Conservation (phyloP, 148 eudicot genomes). For the Rhododendron ovatum region DNA sequence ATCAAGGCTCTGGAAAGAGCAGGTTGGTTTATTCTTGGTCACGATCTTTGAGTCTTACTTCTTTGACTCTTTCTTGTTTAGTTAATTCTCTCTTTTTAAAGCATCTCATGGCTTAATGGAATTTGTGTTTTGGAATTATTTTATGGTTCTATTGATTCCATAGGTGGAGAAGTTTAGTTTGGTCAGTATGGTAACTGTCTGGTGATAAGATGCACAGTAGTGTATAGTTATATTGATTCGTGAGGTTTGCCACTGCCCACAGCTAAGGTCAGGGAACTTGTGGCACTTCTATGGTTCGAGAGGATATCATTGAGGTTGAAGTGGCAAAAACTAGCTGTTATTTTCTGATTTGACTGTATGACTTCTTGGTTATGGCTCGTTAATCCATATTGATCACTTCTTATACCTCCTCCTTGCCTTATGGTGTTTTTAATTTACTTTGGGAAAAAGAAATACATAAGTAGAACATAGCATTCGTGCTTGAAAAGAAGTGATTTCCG, state of each 20-base stretch:
- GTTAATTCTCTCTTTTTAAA: neutral
- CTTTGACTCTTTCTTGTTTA: neutral
- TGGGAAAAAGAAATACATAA: neutral
- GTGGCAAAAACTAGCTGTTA: neutral
- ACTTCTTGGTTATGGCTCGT: neutral
- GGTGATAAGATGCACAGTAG: neutral
- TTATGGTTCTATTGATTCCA: neutral
- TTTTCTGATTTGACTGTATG: neutral
- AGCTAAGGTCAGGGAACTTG: too few relatives aligned
- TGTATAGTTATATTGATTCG: too few relatives aligned
- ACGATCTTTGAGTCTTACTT: neutral
- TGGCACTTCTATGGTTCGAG: too few relatives aligned
- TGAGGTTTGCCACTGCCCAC: too few relatives aligned
- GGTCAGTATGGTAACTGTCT: neutral
- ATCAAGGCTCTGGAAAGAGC: conserved; percentile 61
- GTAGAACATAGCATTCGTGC: neutral
- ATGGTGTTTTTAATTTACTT: neutral
- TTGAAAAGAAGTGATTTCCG: too few relatives aligned
- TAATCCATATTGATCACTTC: neutral
- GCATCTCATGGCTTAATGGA: neutral
- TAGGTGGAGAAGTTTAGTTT: neutral
- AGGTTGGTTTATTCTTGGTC: conserved; percentile 39
- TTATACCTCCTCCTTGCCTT: neutral
- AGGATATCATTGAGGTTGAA: too few relatives aligned
- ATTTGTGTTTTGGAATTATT: neutral